A percentile compares a stretch with the other conserved stretches of the same genome.
Evolutionary conservation across 2,329 filamentous ascomycete species (phyloP).

Genomic region (Penicillium palitans): DNA sequence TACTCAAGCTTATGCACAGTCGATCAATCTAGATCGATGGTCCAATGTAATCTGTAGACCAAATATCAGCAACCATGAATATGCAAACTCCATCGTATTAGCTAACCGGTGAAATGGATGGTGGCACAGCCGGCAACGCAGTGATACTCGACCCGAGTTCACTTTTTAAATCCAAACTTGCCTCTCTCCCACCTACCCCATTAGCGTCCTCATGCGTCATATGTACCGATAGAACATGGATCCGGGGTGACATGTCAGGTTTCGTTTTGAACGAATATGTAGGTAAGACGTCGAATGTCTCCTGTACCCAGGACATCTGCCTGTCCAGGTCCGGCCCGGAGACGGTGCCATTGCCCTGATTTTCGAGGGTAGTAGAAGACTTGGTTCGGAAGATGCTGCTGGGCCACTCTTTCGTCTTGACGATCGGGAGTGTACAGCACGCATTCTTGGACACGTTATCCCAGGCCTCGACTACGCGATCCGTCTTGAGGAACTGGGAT

Average conservation of each 20-base stretch:
- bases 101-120: conserved; percentile 6
- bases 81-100: not conserved
- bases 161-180: conserved; percentile 9
- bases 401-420: conserved; percentile 28
- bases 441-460: conserved; percentile 28
- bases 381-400: conserved; percentile 36
- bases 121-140: conserved; percentile 7
- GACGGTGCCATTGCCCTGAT: conserved; percentile 9
- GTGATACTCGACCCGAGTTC: conserved; percentile 6
- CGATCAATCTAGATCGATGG: conserved; percentile 7
- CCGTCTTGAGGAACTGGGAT: conserved; percentile 36
- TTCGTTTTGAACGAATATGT: conserved; percentile 35
- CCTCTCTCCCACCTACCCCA: not conserved
- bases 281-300: conserved; percentile 28
- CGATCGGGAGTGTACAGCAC: conserved; percentile 13
- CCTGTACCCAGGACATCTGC: conserved; percentile 36
- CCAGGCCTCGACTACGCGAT: conserved; percentile 37
- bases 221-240: conserved; percentile 34
- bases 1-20: not conserved
- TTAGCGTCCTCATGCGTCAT: conserved; percentile 24
- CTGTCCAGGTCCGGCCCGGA: conserved; percentile 19
- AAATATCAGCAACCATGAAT: not conserved
- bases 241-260: conserved; percentile 29
- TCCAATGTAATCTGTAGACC: not conserved
- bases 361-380: conserved; percentile 19